Evolutionary conservation across 257 asterid species (phyloP).

Genomic region (Ligustrum vulgare): DNA sequence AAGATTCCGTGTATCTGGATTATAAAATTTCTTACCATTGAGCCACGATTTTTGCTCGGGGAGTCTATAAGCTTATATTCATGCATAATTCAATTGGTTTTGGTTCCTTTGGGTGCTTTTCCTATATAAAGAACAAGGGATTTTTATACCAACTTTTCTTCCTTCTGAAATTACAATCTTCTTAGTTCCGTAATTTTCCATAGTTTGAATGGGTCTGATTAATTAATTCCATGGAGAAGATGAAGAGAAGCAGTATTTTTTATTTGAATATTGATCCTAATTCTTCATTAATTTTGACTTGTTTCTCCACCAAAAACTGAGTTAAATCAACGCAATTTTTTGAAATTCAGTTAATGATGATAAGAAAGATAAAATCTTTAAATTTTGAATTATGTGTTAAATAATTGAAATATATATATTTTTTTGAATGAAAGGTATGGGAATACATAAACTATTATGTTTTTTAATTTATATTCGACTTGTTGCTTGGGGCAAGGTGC

Average conservation of each 20-base stretch:
- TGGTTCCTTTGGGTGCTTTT: conserved; percentile 24
- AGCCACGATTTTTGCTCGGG: conserved; percentile 1
- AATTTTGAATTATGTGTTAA: too few relatives aligned
- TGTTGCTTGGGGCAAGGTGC: conserved; percentile 26
- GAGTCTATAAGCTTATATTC: conserved; percentile 14
- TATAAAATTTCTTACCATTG: conserved; percentile 4
- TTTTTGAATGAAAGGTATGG: conserved; percentile 1
- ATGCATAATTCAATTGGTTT: conserved; percentile 25
- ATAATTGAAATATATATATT: too few relatives aligned
- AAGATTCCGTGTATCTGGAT: too few relatives aligned
- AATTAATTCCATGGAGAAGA: too few relatives aligned
- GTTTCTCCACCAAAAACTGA: too few relatives aligned
- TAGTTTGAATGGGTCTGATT: too few relatives aligned
- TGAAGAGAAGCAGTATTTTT: too few relatives aligned
- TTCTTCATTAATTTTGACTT: too few relatives aligned
- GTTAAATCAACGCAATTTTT: too few relatives aligned
- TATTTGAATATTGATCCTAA: too few relatives aligned
- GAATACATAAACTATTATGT: neutral
- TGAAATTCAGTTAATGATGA: too few relatives aligned
- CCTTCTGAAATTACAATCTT: conserved; percentile 37
- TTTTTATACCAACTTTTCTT: conserved; percentile 50
- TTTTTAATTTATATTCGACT: conserved; percentile 37
- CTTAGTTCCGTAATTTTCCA: conserved; percentile 60
- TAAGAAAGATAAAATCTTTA: too few relatives aligned
- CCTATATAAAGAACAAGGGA: conserved; percentile 26